A percentile compares a stretch with the other conserved stretches of the same genome.
phyloP scores from a whole-genome alignment of 768 basidiomycete species.

The Mycena filopes region DNA sequence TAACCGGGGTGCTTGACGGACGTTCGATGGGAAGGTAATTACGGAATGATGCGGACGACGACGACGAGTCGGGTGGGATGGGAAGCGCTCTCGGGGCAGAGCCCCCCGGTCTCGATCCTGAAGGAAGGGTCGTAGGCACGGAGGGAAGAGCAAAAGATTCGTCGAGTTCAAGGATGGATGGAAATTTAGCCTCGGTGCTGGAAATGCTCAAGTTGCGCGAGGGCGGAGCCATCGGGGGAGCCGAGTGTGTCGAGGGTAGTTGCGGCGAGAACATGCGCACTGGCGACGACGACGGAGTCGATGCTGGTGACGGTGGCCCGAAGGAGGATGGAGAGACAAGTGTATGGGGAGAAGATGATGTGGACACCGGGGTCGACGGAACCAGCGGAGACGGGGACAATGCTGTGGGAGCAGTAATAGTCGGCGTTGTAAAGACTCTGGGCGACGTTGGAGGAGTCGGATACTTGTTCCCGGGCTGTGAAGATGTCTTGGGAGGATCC shows the following conservation, averaged over 20 bases:
- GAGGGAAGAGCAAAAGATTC: slow-evolving; percentile 64
- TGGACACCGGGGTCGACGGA: slow-evolving; percentile 47
- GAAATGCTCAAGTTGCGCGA: slow-evolving; percentile 26
- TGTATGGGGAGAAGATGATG: slow-evolving; percentile 64
- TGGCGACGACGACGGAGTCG: slow-evolving; percentile 71
- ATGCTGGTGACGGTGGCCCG: slow-evolving; percentile 81
- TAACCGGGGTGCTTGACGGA: slow-evolving; percentile 78
- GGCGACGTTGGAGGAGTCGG: slow-evolving; percentile 58
- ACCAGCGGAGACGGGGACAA: slow-evolving; percentile 36
- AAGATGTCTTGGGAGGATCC: slow-evolving; percentile 64
- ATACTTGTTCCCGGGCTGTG: slow-evolving; percentile 59
- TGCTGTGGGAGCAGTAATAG: slow-evolving; percentile 43
- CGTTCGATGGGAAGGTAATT: slow-evolving; percentile 61
- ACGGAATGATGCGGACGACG: slow-evolving; percentile 46
- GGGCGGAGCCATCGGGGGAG: slow-evolving; percentile 11
- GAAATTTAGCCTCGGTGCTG: slow-evolving; percentile 55
- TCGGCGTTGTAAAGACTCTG: slow-evolving; percentile 44
- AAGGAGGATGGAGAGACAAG: slow-evolving; percentile 77
- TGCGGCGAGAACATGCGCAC: slow-evolving; percentile 16
- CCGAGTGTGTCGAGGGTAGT: slow-evolving; percentile 18
- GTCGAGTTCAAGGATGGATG: slow-evolving; percentile 81
- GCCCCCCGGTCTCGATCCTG: slow-evolving; percentile 33
- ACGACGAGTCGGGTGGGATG: slow-evolving; percentile 36
- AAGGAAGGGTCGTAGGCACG: slow-evolving; percentile 53
- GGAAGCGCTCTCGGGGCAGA: slow-evolving; percentile 12